These are phyloP conservation scores for Exophiala bonariae DNA, from an alignment of 2,329 filamentous ascomycete genomes.

Conservation along the genomic window DNA sequence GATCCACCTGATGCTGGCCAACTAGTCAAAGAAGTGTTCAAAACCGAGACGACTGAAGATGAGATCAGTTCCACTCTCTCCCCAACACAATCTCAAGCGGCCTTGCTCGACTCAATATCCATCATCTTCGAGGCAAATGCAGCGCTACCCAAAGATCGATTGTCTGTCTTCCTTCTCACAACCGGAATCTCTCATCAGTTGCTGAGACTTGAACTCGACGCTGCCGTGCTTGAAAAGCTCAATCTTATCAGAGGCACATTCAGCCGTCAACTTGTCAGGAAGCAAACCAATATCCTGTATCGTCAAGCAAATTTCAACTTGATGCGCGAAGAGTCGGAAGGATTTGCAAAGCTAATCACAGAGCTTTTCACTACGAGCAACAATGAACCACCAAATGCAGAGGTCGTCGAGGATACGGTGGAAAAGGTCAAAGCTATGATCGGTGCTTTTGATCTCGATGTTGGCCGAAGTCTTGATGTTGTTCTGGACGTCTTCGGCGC, in stretches of 20 bases:
- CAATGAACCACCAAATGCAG: conserved; percentile 69
- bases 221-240: conserved; percentile 69
- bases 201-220: conserved; percentile 83
- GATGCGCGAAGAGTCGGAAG: conserved; percentile 90
- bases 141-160: conserved; percentile 44
- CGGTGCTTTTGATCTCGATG: conserved; percentile 94
- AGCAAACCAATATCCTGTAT: conserved; percentile 90
- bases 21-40: conserved; percentile 61
- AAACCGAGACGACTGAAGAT: conserved; percentile 10
- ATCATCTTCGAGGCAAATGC: conserved; percentile 74
- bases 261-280: conserved; percentile 76
- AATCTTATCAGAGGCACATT: conserved; percentile 86
- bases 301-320: conserved; percentile 97
- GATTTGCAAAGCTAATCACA: conserved; percentile 93
- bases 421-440: conserved; percentile 92
- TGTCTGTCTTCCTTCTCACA: conserved; percentile 69
- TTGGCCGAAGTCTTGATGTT: conserved; percentile 90
- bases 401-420: conserved; percentile 80
- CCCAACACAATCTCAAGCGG: conserved; percentile 17
- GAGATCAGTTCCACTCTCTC: not conserved
- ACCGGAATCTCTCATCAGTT: conserved; percentile 70
- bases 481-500: conserved; percentile 94
- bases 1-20: conserved; percentile 68
- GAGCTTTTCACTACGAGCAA: conserved; percentile 90
- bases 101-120: conserved; percentile 58